Evolutionary conservation across 192 early-diverging fungal species (phyloP).

Genomic region (Lunasporangiospora selenospora): DNA sequence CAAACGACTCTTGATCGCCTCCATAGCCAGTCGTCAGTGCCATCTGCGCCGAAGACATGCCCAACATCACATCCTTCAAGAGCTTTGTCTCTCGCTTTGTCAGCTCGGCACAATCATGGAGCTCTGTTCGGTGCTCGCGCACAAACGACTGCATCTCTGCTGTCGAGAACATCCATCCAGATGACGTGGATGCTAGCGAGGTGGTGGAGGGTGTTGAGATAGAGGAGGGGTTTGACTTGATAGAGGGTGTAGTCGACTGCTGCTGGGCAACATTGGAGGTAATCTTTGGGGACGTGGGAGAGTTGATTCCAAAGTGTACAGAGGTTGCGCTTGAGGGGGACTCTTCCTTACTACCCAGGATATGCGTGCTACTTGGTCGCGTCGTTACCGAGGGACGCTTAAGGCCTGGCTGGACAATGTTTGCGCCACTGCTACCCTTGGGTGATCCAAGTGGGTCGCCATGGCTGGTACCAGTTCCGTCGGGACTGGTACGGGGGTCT

Average conservation of each 20-base stretch:
- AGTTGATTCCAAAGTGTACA: slow-evolving; percentile 15
- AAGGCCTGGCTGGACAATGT: slow-evolving; percentile 15
- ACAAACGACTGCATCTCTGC: slow-evolving; percentile 66
- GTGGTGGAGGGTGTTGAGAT: background rate
- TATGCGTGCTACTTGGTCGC: too few relatives aligned
- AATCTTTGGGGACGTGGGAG: slow-evolving; percentile 27
- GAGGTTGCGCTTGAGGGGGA: too few relatives aligned
- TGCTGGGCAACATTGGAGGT: background rate
- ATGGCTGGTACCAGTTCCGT: background rate
- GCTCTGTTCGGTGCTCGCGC: slow-evolving; percentile 67
- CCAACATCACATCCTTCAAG: slow-evolving; percentile 65
- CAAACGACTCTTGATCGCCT: slow-evolving; percentile 25
- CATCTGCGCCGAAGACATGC: slow-evolving; percentile 50
- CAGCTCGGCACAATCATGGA: slow-evolving; percentile 65
- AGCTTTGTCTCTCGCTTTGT: slow-evolving; percentile 73
- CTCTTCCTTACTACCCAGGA: slow-evolving; percentile 6
- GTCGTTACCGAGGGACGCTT: slow-evolving; percentile 38
- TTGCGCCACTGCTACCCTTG: background rate
- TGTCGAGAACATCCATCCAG: slow-evolving; percentile 21
- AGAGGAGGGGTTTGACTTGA: background rate
- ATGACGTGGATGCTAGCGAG: background rate
- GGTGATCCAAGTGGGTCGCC: background rate
- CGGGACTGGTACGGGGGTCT: slow-evolving; percentile 19
- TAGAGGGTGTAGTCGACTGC: background rate
- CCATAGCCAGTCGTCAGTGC: slow-evolving; percentile 20